Evolutionary conservation across 371 early-diverging fungal species (phyloP).

Genomic region (Chytridium lagenaria): DNA sequence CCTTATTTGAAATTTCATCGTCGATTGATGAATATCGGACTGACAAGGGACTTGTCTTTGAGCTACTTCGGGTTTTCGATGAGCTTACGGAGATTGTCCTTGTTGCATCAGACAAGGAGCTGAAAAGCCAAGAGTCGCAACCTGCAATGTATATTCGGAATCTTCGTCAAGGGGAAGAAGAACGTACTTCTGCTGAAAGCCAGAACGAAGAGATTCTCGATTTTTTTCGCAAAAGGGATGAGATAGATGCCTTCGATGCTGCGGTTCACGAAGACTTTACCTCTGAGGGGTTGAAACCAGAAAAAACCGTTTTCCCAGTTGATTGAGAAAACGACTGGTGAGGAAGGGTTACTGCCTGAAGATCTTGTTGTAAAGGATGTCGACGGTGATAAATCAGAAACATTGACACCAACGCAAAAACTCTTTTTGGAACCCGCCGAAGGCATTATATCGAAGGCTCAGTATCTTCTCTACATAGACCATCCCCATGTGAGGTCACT

Average conservation of each 20-base stretch:
- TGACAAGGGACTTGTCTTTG: constrained; percentile 14
- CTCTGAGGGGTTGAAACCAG: too few species aligned
- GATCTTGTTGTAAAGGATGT: too few species aligned
- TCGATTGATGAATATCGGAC: constrained; percentile 52
- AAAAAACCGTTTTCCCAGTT: too few species aligned
- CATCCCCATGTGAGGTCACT: constrained; percentile 59
- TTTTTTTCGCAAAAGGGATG: too few species aligned
- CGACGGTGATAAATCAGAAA: too few species aligned
- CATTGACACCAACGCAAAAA: background rate
- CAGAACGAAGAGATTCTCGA: too few species aligned
- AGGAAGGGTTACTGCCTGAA: too few species aligned
- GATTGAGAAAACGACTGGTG: too few species aligned
- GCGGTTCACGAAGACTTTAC: too few species aligned
- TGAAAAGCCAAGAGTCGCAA: background rate
- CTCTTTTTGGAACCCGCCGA: constrained; percentile 21
- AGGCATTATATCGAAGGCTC: constrained; percentile 23
- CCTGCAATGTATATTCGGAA: background rate
- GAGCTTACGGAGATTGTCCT: constrained; percentile 1
- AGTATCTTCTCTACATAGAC: constrained; percentile 61
- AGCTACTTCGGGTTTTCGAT: constrained; percentile 26
- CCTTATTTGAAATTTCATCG: constrained; percentile 66
- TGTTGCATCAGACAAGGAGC: background rate
- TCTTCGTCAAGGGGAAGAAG: too few species aligned
- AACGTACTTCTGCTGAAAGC: too few species aligned
- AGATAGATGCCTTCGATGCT: too few species aligned